Evolutionary conservation across 2,329 filamentous ascomycete species (phyloP).

Genomic region (Neocucurbitaria cava): DNA sequence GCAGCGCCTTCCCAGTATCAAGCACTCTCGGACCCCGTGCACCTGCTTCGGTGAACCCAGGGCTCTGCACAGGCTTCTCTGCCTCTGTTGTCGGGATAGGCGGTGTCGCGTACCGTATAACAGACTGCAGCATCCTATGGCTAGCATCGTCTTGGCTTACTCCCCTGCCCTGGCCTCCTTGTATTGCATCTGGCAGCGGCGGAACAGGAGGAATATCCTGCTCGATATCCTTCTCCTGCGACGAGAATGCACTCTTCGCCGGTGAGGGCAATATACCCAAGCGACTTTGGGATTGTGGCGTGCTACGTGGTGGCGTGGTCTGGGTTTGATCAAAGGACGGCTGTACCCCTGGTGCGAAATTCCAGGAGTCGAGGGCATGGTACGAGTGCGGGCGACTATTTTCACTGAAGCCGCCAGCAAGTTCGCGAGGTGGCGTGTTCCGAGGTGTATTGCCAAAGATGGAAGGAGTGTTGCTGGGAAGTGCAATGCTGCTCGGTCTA

Average conservation of each 20-base stretch:
- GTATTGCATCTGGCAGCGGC: constrained; percentile 30
- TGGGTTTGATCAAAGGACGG: constrained; percentile 12
- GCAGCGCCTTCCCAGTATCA: not conserved
- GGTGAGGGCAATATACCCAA: constrained; percentile 38
- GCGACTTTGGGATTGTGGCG: constrained; percentile 8
- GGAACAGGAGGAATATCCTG: constrained; percentile 38
- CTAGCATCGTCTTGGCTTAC: constrained; percentile 26
- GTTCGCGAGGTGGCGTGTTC: constrained; percentile 33
- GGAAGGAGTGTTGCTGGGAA: constrained; percentile 24
- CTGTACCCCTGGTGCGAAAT: constrained; percentile 16
- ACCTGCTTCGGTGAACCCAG: constrained; percentile 5
- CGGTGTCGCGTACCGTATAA: constrained; percentile 36
- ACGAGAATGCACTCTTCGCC: constrained; percentile 38
- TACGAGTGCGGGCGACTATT: constrained; percentile 37
- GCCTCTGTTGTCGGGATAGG: constrained; percentile 16
- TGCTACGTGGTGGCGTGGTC: constrained; percentile 7
- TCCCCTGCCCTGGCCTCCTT: constrained; percentile 13
- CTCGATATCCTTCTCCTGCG: constrained; percentile 25
- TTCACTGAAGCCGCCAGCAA: constrained; percentile 19
- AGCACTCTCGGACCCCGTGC: not conserved
- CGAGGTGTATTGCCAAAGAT: constrained; percentile 22
- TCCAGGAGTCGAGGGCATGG: constrained; percentile 40
- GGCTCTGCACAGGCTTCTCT: constrained; percentile 4
- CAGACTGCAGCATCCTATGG: constrained; percentile 35
- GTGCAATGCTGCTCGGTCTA: constrained; percentile 36